Conservation (phyloP, 352 stramenopile species). For the Globisporangium recalcitrans region DNA sequence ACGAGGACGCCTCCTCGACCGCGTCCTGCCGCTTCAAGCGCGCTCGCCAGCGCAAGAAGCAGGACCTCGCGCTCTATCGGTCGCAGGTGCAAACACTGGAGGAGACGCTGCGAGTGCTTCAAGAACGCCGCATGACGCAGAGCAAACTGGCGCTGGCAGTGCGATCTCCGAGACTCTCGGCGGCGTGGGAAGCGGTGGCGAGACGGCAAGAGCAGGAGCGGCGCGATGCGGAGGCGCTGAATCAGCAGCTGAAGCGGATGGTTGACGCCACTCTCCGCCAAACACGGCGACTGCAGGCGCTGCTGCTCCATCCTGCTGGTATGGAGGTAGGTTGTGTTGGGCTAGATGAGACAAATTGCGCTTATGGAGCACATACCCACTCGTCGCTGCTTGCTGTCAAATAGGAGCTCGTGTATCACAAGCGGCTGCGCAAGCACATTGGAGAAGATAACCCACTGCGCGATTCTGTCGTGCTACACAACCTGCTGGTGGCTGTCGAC, state of each 20-base stretch:
- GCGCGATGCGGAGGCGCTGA: neutral
- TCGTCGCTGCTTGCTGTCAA: neutral
- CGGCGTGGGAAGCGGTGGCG: neutral
- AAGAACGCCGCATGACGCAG: neutral
- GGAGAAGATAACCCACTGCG: neutral
- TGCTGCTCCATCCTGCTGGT: neutral
- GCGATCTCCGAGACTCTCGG: neutral
- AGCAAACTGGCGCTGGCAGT: neutral
- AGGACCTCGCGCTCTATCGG: neutral
- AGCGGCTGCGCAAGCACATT: neutral
- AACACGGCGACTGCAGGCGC: neutral
- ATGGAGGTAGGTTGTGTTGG: neutral
- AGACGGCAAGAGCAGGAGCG: neutral
- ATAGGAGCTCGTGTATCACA: neutral
- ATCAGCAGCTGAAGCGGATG: neutral
- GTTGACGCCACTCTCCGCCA: neutral
- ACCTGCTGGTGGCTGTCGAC: neutral
- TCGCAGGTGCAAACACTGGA: neutral
- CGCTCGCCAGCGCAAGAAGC: neutral
- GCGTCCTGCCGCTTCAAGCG: neutral
- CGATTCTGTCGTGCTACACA: neutral
- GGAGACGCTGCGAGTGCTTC: neutral
- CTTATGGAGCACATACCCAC: too few relatives aligned
- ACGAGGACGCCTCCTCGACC: too few relatives aligned
- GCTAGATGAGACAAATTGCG: neutral